A percentile compares a stretch with the other conserved stretches of the same genome.
Evolutionary conservation across 495 filamentous ascomycete genomes (phyloP).

Genomic region (Extremus antarcticus): DNA sequence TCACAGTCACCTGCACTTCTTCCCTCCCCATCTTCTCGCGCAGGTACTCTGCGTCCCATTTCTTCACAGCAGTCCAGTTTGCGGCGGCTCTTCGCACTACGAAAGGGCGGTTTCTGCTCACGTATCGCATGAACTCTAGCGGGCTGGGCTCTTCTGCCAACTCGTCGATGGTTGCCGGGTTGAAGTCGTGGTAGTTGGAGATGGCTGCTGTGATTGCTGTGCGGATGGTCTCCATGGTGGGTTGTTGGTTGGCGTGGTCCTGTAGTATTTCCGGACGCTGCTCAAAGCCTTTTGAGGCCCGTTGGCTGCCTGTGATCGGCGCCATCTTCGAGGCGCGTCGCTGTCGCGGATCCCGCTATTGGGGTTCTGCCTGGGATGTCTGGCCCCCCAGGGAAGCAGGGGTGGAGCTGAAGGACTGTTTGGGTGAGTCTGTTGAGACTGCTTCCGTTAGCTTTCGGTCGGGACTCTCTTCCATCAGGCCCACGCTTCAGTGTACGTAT

Average conservation of each 20-base stretch:
- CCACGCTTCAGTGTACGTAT: no score
- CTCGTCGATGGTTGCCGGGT: constrained; percentile 43
- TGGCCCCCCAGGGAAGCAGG: no score
- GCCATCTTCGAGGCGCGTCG: no score
- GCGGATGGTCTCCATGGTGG: neutral
- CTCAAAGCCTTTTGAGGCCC: no score
- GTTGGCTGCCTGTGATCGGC: no score
- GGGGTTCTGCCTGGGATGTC: no score
- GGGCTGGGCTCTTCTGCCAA: constrained; percentile 52
- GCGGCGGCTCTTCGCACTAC: constrained; percentile 48
- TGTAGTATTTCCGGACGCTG: no score
- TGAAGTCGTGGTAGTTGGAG: constrained; percentile 56
- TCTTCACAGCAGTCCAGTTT: constrained; percentile 46
- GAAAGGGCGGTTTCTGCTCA: constrained; percentile 57
- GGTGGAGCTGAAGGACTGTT: no score
- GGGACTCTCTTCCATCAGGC: no score
- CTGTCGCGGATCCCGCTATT: no score
- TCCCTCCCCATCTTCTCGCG: constrained; percentile 38
- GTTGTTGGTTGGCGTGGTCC: neutral
- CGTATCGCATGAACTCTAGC: constrained; percentile 63
- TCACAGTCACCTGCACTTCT: constrained; percentile 58
- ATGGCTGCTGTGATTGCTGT: constrained; percentile 44
- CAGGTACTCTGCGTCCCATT: constrained; percentile 50
- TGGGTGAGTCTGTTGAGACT: no score
- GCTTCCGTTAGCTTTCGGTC: no score